Percentiles rank a stretch among this genome's conserved stretches.
Evolutionary conservation across 495 filamentous ascomycete genomes (phyloP).

Genomic region (Glonium stellatum): DNA sequence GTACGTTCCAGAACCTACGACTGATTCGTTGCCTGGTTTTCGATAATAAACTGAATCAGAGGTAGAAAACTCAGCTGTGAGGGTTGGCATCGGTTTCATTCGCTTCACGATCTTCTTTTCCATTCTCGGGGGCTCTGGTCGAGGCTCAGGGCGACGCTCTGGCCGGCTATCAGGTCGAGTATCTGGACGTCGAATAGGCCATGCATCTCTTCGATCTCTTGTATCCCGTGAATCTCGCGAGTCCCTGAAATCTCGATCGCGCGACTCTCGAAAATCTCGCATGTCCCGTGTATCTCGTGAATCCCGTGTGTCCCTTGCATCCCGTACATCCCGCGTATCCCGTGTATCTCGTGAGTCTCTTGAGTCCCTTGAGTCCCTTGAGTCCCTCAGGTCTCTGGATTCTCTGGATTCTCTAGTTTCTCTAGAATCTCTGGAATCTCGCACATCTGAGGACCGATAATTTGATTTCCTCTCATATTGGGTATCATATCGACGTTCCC

Average conservation of each 20-base stretch:
- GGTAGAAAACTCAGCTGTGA: constrained; percentile 61
- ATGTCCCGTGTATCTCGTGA: constrained; percentile 37
- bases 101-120: constrained; percentile 56
- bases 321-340: constrained; percentile 25
- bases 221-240: constrained; percentile 23
- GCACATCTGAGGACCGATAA: constrained; percentile 37
- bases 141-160: constrained; percentile 24
- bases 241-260: constrained; percentile 40
- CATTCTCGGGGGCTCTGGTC: constrained; percentile 44
- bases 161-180: constrained; percentile 40
- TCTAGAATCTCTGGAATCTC: constrained; percentile 39
- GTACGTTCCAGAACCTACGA: constrained; percentile 88
- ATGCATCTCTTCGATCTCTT: constrained; percentile 23
- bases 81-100: constrained; percentile 60
- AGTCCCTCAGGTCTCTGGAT: constrained; percentile 12
- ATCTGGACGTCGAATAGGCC: constrained; percentile 15
- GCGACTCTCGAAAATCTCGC: constrained; percentile 40
- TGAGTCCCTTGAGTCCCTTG: constrained; percentile 6
- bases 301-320: constrained; percentile 25
- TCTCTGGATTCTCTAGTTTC: constrained; percentile 27
- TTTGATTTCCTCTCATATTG: constrained; percentile 19
- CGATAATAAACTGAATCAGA: constrained; percentile 86
- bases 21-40: constrained; percentile 90
- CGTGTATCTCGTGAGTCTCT: constrained; percentile 23
- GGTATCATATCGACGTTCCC: constrained; percentile 32